phyloP scores from a whole-genome alignment of 192 early-diverging fungal genomes.

The Rhizoclosmatium sp. region DNA sequence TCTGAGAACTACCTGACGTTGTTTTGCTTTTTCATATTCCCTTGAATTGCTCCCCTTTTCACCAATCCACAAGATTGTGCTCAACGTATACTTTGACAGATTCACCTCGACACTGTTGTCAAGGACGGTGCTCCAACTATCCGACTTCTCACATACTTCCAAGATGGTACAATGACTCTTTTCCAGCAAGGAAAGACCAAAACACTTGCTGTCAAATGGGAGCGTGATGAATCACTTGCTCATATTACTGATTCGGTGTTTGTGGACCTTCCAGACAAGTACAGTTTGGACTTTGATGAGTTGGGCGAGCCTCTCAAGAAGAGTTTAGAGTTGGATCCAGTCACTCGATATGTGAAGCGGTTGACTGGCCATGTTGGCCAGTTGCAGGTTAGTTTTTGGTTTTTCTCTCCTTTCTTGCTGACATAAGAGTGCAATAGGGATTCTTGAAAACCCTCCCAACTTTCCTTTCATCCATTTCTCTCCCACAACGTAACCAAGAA shows the following conservation, averaged over 20 bases:
- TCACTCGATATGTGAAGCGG: conserved; percentile 74
- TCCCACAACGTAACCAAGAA: too few species aligned
- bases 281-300: conserved; percentile 75
- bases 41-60: too few species aligned
- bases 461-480: background rate
- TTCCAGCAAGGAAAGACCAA: conserved; percentile 26
- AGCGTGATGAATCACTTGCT: conserved; percentile 86
- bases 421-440: too few species aligned
- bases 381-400: conserved; percentile 47
- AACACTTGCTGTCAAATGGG: conserved; percentile 66
- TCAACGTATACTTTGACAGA: conserved; percentile 1
- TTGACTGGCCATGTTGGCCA: conserved; percentile 57
- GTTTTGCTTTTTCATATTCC: too few species aligned
- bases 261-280: conserved; percentile 83
- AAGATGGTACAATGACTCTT: conserved; percentile 51
- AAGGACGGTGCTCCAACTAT: conserved; percentile 18
- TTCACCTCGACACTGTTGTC: conserved; percentile 24
- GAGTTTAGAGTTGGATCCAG: conserved; percentile 52
- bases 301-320: conserved; percentile 62
- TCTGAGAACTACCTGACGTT: too few species aligned
- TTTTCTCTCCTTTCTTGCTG: background rate
- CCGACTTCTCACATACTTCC: conserved; percentile 41
- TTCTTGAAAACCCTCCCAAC: background rate
- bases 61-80: too few species aligned
- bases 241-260: conserved; percentile 73